phyloP scores from a whole-genome alignment of 257 asterid genomes.

The Solanum appendiculatum region DNA sequence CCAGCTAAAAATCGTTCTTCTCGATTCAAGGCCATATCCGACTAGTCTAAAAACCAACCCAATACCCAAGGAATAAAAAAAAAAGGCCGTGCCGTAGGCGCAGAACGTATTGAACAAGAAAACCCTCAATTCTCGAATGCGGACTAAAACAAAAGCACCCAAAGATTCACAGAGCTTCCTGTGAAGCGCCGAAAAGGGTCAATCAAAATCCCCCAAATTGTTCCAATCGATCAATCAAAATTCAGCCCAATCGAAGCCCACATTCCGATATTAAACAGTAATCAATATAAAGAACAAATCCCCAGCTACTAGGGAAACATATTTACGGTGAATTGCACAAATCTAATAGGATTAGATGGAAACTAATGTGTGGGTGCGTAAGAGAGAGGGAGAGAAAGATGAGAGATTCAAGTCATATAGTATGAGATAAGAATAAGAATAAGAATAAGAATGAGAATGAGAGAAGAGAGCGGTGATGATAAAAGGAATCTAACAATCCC shows the following conservation, averaged over 20 bases:
- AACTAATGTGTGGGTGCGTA: not conserved
- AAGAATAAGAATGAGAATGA: not conserved
- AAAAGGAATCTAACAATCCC: not conserved
- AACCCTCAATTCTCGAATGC: conserved; percentile 14
- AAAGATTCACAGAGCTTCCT: not conserved
- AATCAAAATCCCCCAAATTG: not conserved
- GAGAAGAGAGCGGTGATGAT: not conserved
- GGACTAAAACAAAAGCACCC: conserved; percentile 15
- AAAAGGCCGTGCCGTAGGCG: not conserved
- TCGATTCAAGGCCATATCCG: conserved; percentile 29
- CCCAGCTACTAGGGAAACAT: not conserved
- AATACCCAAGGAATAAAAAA: not conserved
- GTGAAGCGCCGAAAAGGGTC: not conserved
- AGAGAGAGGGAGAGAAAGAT: not conserved
- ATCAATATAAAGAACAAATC: not conserved
- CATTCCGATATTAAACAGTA: not conserved
- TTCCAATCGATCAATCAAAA: not conserved
- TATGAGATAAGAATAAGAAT: not conserved
- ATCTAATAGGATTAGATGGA: not conserved
- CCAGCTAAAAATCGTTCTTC: conserved; percentile 17
- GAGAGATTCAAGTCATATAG: not conserved
- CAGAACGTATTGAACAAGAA: conserved; percentile 1
- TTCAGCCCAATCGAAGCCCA: not conserved
- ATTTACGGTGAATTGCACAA: not conserved
- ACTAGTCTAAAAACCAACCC: not conserved